A percentile compares a stretch with the other conserved stretches of the same genome.
Evolutionary conservation across 352 stramenopile genomes (phyloP).

Genomic region (Globisporangium nagaii): DNA sequence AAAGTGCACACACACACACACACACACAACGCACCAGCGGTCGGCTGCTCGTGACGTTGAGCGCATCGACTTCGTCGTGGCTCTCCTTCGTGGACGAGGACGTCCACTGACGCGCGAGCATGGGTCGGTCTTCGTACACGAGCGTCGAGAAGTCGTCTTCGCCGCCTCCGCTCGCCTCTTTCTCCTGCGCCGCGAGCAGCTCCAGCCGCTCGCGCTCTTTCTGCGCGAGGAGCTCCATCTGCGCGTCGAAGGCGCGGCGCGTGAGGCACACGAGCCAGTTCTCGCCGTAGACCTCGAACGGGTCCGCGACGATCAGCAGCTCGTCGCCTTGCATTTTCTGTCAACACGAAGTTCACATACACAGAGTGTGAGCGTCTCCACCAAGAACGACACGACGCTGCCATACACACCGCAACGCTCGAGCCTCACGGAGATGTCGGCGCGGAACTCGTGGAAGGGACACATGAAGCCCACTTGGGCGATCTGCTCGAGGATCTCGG

Average conservation of each 20-base stretch:
- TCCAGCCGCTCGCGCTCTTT: constrained; percentile 44
- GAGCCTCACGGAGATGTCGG: constrained; percentile 10
- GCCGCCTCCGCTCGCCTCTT: constrained; percentile 20
- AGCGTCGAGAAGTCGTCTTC: constrained; percentile 45
- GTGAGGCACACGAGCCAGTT: constrained; percentile 84
- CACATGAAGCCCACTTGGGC: constrained; percentile 77
- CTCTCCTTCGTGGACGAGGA: constrained; percentile 49
- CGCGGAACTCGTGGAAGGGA: constrained; percentile 47
- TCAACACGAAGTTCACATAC: too few relatives aligned
- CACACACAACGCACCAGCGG: constrained; percentile 40
- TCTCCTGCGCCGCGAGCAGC: constrained; percentile 30
- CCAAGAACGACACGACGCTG: too few relatives aligned
- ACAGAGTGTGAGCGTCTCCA: too few relatives aligned
- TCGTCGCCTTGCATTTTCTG: constrained; percentile 66
- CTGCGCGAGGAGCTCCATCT: constrained; percentile 56
- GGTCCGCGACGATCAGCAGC: constrained; percentile 71
- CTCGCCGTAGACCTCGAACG: constrained; percentile 72
- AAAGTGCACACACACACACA: too few relatives aligned
- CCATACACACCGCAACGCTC: too few relatives aligned
- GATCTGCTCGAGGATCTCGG: constrained; percentile 72
- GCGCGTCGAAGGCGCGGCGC: constrained; percentile 47
- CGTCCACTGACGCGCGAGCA: constrained; percentile 52
- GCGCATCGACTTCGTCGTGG: constrained; percentile 57
- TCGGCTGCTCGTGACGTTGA: constrained; percentile 42
- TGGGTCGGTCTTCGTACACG: constrained; percentile 71